A percentile compares a stretch with the other conserved stretches of the same genome.
Evolutionary conservation across 768 basidiomycete genomes (phyloP).

Genomic region (Naganishia vishniacii): DNA sequence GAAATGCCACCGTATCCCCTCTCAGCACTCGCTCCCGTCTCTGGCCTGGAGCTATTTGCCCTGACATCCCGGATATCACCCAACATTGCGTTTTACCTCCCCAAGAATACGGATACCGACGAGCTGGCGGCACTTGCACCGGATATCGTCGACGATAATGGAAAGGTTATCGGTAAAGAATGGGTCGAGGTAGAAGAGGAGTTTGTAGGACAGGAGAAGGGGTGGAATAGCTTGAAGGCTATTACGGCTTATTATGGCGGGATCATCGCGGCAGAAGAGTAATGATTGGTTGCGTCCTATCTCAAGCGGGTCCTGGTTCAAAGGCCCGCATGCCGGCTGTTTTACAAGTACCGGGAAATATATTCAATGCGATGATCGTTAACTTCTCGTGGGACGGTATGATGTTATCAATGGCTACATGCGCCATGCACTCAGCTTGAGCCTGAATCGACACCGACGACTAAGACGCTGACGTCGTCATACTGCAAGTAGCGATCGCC

Average conservation of each 20-base stretch:
- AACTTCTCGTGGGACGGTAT: too few relatives aligned
- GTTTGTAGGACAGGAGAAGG: conserved; percentile 44
- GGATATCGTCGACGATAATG: conserved; percentile 26
- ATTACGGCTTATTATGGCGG: conserved; percentile 25
- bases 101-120: conserved; percentile 67
- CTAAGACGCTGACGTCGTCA: too few relatives aligned
- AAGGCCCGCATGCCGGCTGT: too few relatives aligned
- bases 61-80: conserved; percentile 65
- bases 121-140: conserved; percentile 62
- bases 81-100: conserved; percentile 85
- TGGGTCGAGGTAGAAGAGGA: conserved; percentile 87
- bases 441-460: too few relatives aligned
- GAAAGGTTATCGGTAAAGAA: conserved; percentile 51
- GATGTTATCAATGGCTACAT: too few relatives aligned
- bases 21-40: conserved; percentile 67
- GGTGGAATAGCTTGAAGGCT: conserved; percentile 25
- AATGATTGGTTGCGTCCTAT: background rate
- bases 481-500: too few relatives aligned
- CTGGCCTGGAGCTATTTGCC: conserved; percentile 73
- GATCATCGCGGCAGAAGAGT: conserved; percentile 16
- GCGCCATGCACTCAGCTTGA: too few relatives aligned
- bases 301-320: background rate
- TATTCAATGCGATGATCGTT: too few relatives aligned
- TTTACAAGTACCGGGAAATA: too few relatives aligned
- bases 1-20: conserved; percentile 57